Percentiles rank a stretch among this genome's conserved stretches.
phyloP scores from a whole-genome alignment of 768 basidiomycete genomes.

The Suillus lakei region DNA sequence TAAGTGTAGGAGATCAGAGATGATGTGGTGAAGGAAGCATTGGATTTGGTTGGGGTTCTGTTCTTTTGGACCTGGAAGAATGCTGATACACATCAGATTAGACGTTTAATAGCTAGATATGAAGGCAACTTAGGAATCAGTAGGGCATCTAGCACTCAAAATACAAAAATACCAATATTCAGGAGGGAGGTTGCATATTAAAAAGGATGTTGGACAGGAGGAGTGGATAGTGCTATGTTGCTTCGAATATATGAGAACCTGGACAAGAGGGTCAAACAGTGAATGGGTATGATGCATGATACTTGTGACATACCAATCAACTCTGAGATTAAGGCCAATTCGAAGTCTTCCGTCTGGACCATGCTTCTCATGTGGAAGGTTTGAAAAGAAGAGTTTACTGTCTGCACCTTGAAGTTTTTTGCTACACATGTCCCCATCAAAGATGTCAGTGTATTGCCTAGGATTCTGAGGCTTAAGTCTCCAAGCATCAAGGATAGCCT shows the following conservation, averaged over 20 bases:
- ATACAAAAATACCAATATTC: slow-evolving; percentile 26
- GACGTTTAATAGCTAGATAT: slow-evolving; percentile 27
- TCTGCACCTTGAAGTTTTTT: slow-evolving; percentile 26
- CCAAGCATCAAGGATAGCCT: slow-evolving; percentile 28
- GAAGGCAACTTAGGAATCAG: not conserved
- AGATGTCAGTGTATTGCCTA: slow-evolving; percentile 28
- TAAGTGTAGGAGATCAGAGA: slow-evolving; percentile 30
- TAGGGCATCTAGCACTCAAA: too few species aligned
- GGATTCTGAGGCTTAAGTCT: not conserved
- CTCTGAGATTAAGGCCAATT: slow-evolving; percentile 32
- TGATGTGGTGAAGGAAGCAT: slow-evolving; percentile 25
- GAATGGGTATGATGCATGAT: too few species aligned
- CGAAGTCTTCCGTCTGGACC: slow-evolving; percentile 30
- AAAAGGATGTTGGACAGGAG: slow-evolving; percentile 39
- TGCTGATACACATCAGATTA: slow-evolving; percentile 28
- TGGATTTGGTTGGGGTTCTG: slow-evolving; percentile 31
- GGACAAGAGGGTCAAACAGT: too few species aligned
- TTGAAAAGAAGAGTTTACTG: slow-evolving; percentile 32
- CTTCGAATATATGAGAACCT: slow-evolving; percentile 23
- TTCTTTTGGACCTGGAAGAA: slow-evolving; percentile 6
- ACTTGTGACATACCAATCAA: slow-evolving; percentile 41
- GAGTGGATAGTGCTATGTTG: slow-evolving; percentile 41
- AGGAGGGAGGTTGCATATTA: slow-evolving; percentile 35
- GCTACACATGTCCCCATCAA: slow-evolving; percentile 32
- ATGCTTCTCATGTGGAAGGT: slow-evolving; percentile 11